Percentiles rank a stretch among this genome's conserved stretches.
phyloP scores from a whole-genome alignment of 257 asterid genomes.

The Dorcoceras hygrometricum region DNA sequence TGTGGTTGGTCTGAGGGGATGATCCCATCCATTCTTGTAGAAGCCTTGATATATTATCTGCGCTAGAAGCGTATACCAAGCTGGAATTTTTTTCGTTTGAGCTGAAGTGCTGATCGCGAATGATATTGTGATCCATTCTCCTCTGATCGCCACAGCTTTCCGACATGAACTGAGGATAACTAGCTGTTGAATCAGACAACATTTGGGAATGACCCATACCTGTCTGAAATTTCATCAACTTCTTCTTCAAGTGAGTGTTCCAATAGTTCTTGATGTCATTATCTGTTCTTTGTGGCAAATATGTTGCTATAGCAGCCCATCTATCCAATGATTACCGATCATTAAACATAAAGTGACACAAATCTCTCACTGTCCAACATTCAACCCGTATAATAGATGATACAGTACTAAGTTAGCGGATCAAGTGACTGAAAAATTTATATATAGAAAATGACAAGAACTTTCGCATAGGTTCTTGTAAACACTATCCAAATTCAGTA shows the following conservation, averaged over 20 bases:
- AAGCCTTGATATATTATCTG: constrained; percentile 83
- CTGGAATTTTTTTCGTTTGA: constrained; percentile 31
- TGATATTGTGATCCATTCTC: constrained; percentile 3
- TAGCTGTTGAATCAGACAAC: constrained; percentile 26
- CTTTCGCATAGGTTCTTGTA: too few relatives aligned
- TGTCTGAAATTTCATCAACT: constrained; percentile 29
- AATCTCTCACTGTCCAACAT: too few relatives aligned
- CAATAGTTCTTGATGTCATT: constrained; percentile 19
- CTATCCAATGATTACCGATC: too few relatives aligned
- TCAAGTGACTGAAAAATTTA: too few relatives aligned
- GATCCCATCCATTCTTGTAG: constrained; percentile 87
- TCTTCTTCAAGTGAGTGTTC: constrained; percentile 21
- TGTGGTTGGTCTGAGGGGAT: constrained; percentile 29
- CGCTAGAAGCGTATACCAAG: constrained; percentile 69
- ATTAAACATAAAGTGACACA: too few relatives aligned
- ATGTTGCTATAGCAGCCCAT: too few relatives aligned
- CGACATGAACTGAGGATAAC: constrained; percentile 35
- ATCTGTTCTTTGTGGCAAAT: constrained; percentile 8
- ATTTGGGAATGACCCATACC: constrained; percentile 5
- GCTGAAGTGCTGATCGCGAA: constrained; percentile 15
- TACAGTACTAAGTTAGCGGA: too few relatives aligned
- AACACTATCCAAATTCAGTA: too few relatives aligned
- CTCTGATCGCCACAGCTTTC: constrained; percentile 20
- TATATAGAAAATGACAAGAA: too few relatives aligned
- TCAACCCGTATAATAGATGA: too few relatives aligned